Percentiles rank a stretch among this genome's conserved stretches.
Conservation (phyloP, 768 basidiomycete species). For the Mycena metata region DNA sequence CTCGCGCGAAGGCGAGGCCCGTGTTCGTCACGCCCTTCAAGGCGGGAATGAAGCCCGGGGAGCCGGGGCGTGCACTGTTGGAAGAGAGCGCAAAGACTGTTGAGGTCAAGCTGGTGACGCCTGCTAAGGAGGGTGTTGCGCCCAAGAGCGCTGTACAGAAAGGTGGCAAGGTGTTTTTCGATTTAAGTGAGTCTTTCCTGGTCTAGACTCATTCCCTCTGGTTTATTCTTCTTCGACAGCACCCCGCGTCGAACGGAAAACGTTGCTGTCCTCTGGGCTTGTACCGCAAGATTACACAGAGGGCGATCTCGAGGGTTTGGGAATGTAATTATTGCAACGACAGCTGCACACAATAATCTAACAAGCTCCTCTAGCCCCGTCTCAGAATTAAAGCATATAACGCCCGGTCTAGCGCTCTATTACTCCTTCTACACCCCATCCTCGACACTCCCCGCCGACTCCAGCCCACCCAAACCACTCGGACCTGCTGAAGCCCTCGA, state of each 20-base stretch:
- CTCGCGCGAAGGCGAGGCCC: constrained; percentile 44
- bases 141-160: constrained; percentile 34
- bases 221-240: constrained; percentile 39
- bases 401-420: constrained; percentile 66
- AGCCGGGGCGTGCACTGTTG: constrained; percentile 52
- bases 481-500: constrained; percentile 70
- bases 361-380: constrained; percentile 56
- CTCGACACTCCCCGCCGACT: constrained; percentile 43
- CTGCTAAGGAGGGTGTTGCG: constrained; percentile 28
- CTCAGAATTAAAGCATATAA: constrained; percentile 66
- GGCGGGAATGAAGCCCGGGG: constrained; percentile 60
- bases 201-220: background rate
- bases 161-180: constrained; percentile 51
- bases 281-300: constrained; percentile 60
- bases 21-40: constrained; percentile 79
- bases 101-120: constrained; percentile 24
- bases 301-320: constrained; percentile 62
- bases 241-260: constrained; percentile 53
- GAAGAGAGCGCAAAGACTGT: constrained; percentile 40
- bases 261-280: constrained; percentile 64
- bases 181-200: constrained; percentile 55
- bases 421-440: constrained; percentile 68
- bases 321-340: constrained; percentile 59
- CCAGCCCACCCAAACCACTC: constrained; percentile 46
- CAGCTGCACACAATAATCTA: constrained; percentile 14